Conservation (phyloP, 169 alveolate genomes). For the Plasmodium berghei region DNA sequence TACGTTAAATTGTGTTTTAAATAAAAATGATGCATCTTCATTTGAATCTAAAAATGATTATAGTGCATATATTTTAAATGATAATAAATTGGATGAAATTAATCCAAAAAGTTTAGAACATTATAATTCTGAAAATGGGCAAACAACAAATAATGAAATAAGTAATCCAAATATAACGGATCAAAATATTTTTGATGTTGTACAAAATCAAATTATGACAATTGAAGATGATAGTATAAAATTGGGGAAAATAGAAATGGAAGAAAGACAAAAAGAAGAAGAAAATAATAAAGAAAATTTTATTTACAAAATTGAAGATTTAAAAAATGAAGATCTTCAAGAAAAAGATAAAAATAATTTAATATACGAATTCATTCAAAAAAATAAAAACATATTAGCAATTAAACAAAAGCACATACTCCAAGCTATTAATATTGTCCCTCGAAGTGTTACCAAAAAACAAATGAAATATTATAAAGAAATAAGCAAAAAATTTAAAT, state of each 20-base stretch:
- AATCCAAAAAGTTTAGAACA: no score
- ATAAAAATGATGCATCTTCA: no score
- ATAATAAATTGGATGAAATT: no score
- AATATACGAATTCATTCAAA: conserved; percentile 72
- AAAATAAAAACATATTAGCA: conserved; percentile 58
- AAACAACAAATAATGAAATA: no score
- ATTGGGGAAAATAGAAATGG: neutral
- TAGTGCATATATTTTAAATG: no score
- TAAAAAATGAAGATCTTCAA: conserved; percentile 30
- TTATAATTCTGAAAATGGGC: no score
- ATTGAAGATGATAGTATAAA: neutral
- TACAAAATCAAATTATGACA: neutral
- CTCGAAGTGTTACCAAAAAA: conserved; percentile 54
- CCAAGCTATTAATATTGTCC: conserved; percentile 54
- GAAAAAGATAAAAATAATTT: conserved; percentile 66
- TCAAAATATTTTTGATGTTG: neutral
- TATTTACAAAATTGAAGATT: conserved; percentile 26
- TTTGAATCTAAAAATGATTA: no score
- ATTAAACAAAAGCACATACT: conserved; percentile 50
- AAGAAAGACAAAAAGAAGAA: conserved; percentile 3
- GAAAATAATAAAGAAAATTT: conserved; percentile 4
- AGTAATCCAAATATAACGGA: neutral
- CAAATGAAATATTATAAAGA: conserved; percentile 65
- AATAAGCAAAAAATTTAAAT: conserved; percentile 72
- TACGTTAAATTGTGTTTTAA: no score